Evolutionary conservation across 2,329 filamentous ascomycete species (phyloP).

Genomic region (Fusarium verrucosum): DNA sequence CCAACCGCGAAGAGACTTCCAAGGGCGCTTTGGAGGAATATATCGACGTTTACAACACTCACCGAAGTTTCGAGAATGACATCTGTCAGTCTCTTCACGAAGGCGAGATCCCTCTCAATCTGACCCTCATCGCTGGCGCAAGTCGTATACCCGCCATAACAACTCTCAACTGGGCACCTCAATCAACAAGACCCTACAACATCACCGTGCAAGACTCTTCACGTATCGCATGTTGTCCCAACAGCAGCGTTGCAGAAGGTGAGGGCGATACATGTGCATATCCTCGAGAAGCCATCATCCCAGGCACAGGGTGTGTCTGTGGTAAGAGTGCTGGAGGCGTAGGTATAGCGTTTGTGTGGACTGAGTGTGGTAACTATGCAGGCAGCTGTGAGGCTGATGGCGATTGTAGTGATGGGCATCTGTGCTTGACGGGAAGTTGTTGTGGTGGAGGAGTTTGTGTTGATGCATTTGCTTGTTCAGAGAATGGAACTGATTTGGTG

Average conservation of each 20-base stretch:
- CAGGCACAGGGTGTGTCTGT: constrained; percentile 48
- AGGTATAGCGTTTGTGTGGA: constrained; percentile 47
- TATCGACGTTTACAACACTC: constrained; percentile 46
- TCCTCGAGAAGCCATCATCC: constrained; percentile 45
- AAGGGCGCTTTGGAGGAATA: constrained; percentile 45
- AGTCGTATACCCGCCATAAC: constrained; percentile 44
- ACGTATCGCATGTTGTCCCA: constrained; percentile 48
- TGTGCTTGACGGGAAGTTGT: constrained; percentile 51
- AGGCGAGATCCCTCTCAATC: constrained; percentile 45
- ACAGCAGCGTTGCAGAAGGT: constrained; percentile 38
- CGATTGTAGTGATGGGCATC: constrained; percentile 38
- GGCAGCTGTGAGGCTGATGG: constrained; percentile 43
- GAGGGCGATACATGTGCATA: constrained; percentile 44
- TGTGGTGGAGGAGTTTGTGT: constrained; percentile 50
- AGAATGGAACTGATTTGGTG: constrained; percentile 46
- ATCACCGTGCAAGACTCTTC: constrained; percentile 49
- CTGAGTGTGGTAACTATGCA: constrained; percentile 49
- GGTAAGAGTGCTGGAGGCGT: constrained; percentile 43
- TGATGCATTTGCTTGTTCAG: constrained; percentile 51
- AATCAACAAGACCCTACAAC: constrained; percentile 41
- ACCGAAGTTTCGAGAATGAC: constrained; percentile 46
- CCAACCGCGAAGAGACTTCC: constrained; percentile 30
- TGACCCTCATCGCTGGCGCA: constrained; percentile 48
- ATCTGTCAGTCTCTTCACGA: constrained; percentile 50
- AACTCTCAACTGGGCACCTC: constrained; percentile 45